Conservation (phyloP, 495 filamentous ascomycete genomes). For the Sordaria brevicollis region DNA sequence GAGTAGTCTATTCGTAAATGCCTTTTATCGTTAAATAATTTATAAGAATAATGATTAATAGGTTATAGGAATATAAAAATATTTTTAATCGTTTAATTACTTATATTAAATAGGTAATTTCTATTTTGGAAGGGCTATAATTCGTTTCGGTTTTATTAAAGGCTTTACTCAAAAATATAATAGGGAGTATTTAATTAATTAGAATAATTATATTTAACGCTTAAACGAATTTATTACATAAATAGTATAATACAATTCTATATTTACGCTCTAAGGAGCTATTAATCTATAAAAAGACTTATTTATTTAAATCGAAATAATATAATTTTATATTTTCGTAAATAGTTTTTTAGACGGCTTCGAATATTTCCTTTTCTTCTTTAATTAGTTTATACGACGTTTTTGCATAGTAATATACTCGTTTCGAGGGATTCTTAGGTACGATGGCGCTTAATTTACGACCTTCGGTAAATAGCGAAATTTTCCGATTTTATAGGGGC, state of each 20-base stretch:
- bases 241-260: no score
- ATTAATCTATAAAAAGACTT: not conserved
- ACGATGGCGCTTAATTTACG: no score
- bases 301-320: not conserved
- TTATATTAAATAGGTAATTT: not conserved
- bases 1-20: not conserved
- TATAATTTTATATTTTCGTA: not conserved
- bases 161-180: not conserved
- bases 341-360: not conserved
- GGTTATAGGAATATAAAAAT: not conserved
- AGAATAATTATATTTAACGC: no score
- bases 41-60: not conserved
- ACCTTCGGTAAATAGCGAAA: no score
- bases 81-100: not conserved
- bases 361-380: not conserved
- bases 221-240: no score
- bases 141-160: not conserved
- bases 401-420: not conserved
- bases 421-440: not conserved
- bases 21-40: not conserved
- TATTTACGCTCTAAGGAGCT: no score
- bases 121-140: not conserved
- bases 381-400: fast-evolving
- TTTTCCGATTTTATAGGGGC: no score
- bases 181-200: no score